phyloP scores from a whole-genome alignment of 306 rosid species.

The Datisca glomerata region DNA sequence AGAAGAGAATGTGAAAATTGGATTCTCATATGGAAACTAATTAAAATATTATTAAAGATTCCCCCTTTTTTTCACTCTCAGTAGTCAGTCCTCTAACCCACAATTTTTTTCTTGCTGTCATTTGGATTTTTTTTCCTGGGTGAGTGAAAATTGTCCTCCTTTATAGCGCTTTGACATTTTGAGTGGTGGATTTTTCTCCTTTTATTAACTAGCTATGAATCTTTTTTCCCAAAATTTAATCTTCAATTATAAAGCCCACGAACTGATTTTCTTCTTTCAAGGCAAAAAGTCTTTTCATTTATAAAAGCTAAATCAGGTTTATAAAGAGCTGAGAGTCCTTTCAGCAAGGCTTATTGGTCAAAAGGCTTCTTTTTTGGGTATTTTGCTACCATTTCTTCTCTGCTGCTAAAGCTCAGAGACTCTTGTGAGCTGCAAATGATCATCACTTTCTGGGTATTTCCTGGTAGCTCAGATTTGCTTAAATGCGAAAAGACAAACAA shows the following conservation, averaged over 20 bases:
- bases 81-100: constrained; percentile 6
- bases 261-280: constrained; percentile 36
- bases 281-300: constrained; percentile 39
- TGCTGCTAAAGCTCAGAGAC: constrained; percentile 16
- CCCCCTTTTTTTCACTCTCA: constrained; percentile 5
- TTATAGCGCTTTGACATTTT: constrained; percentile 55
- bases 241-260: constrained; percentile 30
- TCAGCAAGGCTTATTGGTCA: constrained; percentile 39
- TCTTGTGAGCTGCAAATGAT: constrained; percentile 23
- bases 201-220: no score
- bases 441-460: constrained; percentile 34
- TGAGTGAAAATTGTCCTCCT: constrained; percentile 28
- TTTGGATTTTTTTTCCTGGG: constrained; percentile 15
- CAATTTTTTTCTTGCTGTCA: constrained; percentile 27
- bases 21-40: constrained; percentile 5
- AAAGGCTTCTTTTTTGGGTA: constrained; percentile 33
- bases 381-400: constrained; percentile 22
- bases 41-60: background rate
- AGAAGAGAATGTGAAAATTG: constrained; percentile 55
- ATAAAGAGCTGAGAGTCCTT: constrained; percentile 13
- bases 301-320: constrained; percentile 30
- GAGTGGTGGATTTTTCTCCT: constrained; percentile 30
- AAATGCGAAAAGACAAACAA: constrained; percentile 21
- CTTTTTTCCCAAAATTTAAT: no score
- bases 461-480: constrained; percentile 21